Percentiles rank a stretch among this genome's conserved stretches.
phyloP scores from a whole-genome alignment of 2,329 filamentous ascomycete species.

The Rhytidhysteron rufulum region DNA sequence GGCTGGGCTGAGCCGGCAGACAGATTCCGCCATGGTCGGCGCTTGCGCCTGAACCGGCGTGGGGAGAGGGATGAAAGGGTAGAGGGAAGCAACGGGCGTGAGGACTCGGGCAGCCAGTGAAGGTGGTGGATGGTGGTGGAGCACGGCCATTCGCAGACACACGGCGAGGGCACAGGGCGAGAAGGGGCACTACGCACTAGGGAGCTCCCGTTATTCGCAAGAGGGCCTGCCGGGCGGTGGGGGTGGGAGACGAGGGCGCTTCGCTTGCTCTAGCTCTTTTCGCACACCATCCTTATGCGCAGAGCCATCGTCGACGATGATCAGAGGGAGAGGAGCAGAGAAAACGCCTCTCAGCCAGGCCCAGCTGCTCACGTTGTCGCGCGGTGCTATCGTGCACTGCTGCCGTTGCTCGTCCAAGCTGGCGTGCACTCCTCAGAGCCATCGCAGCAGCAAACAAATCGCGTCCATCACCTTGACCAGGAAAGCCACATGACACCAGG shows the following conservation, averaged over 20 bases:
- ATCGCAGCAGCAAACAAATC: no score
- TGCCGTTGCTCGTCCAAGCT: no score
- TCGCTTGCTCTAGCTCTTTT: constrained; percentile 12
- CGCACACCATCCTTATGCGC: constrained; percentile 22
- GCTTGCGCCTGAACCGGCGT: constrained; percentile 33
- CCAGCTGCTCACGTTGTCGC: no score
- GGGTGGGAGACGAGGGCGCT: constrained; percentile 1
- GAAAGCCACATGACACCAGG: no score
- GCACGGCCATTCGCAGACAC: constrained; percentile 32
- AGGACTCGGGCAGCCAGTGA: constrained; percentile 24
- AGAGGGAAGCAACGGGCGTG: constrained; percentile 8
- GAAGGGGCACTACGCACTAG: constrained; percentile 16
- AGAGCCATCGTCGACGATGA: no score
- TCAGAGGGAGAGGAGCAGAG: no score
- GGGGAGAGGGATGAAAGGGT: constrained; percentile 23
- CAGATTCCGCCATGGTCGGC: constrained; percentile 27
- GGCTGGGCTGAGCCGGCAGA: constrained; percentile 17
- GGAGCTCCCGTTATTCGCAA: constrained; percentile 17
- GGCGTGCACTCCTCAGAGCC: no score
- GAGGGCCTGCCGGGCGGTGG: constrained; percentile 18
- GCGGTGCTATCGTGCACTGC: no score
- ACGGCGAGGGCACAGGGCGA: not conserved
- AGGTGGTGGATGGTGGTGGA: constrained; percentile 18
- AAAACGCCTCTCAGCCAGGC: no score
- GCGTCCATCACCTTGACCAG: no score